phyloP scores from a whole-genome alignment of 352 stramenopile species.

The Phytopythium ostracodes region DNA sequence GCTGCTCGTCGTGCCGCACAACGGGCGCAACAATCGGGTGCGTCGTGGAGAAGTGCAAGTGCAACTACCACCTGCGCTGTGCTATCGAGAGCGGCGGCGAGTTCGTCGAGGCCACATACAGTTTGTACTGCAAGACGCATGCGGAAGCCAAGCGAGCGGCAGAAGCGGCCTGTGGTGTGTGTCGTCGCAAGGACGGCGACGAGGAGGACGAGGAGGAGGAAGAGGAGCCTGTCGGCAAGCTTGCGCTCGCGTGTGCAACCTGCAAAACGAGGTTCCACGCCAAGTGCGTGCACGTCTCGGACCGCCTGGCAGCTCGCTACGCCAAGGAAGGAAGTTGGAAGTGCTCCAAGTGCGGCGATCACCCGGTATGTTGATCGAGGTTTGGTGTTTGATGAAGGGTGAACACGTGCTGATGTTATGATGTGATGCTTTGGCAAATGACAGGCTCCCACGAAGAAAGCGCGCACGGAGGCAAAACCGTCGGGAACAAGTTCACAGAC shows the following conservation, averaged over 20 bases:
- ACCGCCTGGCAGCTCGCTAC: constrained; percentile 51
- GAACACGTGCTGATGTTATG: not conserved
- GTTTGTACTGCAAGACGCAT: constrained; percentile 70
- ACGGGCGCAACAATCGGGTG: constrained; percentile 73
- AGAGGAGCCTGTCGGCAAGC: constrained; percentile 6
- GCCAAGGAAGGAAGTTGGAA: constrained; percentile 29
- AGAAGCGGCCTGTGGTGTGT: constrained; percentile 40
- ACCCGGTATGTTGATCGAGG: not conserved
- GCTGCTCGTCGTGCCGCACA: constrained; percentile 65
- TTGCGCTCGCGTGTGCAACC: constrained; percentile 56
- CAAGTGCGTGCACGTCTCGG: constrained; percentile 80
- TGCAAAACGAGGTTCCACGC: constrained; percentile 73
- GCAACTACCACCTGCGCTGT: constrained; percentile 79
- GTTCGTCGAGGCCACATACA: constrained; percentile 72
- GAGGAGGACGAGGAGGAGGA: constrained; percentile 52
- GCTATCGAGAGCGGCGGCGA: constrained; percentile 65
- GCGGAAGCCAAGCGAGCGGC: constrained; percentile 35
- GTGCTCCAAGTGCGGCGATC: constrained; percentile 4
- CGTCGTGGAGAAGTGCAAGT: constrained; percentile 68
- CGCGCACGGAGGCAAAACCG: not conserved
- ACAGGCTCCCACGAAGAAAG: not conserved
- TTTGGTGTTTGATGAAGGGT: no score
- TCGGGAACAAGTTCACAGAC: not conserved
- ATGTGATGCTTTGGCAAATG: not conserved
- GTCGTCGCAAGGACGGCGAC: constrained; percentile 29